Evolutionary conservation across 306 rosid species (phyloP), one percentile per base, ranked within the genome.

Genomic region (Crotalaria pallida): DNA sequence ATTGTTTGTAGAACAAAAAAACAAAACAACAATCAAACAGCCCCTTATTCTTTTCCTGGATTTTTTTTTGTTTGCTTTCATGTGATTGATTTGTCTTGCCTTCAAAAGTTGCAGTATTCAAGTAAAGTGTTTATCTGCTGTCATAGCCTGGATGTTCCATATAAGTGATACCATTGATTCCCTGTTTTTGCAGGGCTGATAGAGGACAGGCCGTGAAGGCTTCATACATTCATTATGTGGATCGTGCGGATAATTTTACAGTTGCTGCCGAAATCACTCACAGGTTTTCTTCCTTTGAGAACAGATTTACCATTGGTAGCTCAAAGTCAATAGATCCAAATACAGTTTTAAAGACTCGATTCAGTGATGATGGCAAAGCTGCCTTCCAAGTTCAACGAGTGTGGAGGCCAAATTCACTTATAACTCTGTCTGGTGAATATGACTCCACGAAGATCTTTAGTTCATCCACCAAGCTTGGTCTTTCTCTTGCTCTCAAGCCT

Each of bases 371-470:
- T 33, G 96, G 98, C 21, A 92, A 86, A 79, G 84, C 79, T 4
- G 96, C 96, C 10, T 75, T 86, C 77, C 86, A 83, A 74, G 88
- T 77, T 79, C 96, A 92, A 75, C 85, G 87, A 17, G 88, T 84
- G 51, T 92, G 98, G 98, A 92, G 96, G 80, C 98, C 98, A 0
- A 85, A 85, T 55, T 92, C 98, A n/a, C 81, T 86, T 15, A 51
- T 92, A 58, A 88, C 90, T n/a, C 58, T 92, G 15, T 90, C 91
- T 13, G 88, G 91, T 7, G 96, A 92, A 80, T 92, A 88, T 23
- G 93, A 92, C 77, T 85, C 63, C 68, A 71, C 88, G 0, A 92
- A 83, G 87, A 84, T 82, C 56, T 47, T 52, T n/a, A 74, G 79
- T 55, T 68, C 85, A 51, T 69, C 96, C 48, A 83, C 96, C 65